Base-by-base conservation (phyloP, 768 basidiomycete species). In the Clitopilus hobsonii region DNA sequence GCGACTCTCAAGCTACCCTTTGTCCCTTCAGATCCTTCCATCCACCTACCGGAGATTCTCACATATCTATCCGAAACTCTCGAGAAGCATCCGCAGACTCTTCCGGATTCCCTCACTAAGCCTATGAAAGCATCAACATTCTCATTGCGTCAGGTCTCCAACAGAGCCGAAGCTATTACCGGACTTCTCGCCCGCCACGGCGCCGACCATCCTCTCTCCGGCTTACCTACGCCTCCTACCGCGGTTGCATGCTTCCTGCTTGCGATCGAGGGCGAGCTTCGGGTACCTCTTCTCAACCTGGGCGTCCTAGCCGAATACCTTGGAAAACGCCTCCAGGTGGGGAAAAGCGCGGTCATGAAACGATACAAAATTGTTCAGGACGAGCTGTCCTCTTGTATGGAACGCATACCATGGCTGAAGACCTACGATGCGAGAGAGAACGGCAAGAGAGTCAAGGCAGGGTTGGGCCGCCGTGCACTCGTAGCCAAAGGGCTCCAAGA, bases 371-470 rank as follows among this genome's bases (percentile, higher is more conserved):
- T 73, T 30, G 66, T 89, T 25, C 84, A 84, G 62, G 83, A 87
- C 61, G 68, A 79, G 54, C 69, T 91, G 27, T 78, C 78, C 29
- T 70, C 75, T 54, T 83, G 82, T 76, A 79, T 84, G 24, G 72
- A 77, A 49, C 77, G 80, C n/a, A 74, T 92, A 2, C 87, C 88
- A 4, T 93, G 90, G 91, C 72, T 91, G 10, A 77, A 83, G 57
- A 77, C 81, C 47, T 84, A 84, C 57, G 22, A 45, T 18, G 10
- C 14, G 14, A 45, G 22, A 20, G 41, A 45, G 3, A 45, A 45
- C 8, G 41, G 6, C 11, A 67, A 73, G 49, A 67, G 60, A 67
- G 77, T 70, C 58, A 68, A 71, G 45, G 79, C 85, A 14, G 86
- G 83, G 62, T 70, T 81, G 38, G 70, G 86, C 10, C 86, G 84